Evolutionary conservation across 768 basidiomycete species (phyloP).

Genomic region (Boletus huronensis): DNA sequence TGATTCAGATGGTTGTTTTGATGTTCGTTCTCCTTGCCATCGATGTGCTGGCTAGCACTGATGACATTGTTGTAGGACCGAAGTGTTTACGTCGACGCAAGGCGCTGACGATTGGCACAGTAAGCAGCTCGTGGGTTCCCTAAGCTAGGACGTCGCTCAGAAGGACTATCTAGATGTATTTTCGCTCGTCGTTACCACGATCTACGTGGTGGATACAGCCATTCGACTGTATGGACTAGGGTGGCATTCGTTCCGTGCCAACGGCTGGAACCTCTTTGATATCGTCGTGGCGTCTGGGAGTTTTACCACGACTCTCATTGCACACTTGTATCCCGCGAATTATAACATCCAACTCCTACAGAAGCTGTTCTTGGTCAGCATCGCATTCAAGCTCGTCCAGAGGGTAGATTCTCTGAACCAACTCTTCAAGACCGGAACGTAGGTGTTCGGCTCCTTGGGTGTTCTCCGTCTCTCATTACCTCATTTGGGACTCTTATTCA

Average conservation of each 20-base stretch:
- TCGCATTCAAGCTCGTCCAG: conserved; percentile 93
- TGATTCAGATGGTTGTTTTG: conserved; percentile 76
- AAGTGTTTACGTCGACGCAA: conserved; percentile 60
- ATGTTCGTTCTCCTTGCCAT: conserved; percentile 52
- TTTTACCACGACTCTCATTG: conserved; percentile 76
- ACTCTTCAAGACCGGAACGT: conserved; percentile 95
- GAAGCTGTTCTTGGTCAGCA: conserved; percentile 89
- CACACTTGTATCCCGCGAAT: conserved; percentile 50
- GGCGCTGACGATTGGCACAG: conserved; percentile 57
- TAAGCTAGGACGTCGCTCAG: conserved; percentile 9
- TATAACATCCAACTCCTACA: conserved; percentile 66
- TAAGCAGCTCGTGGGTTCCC: conserved; percentile 32
- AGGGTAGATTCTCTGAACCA: conserved; percentile 85
- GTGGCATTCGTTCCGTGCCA: conserved; percentile 76
- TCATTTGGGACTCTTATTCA: neutral
- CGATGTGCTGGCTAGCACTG: neutral
- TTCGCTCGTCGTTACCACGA: conserved; percentile 66
- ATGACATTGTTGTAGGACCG: conserved; percentile 54
- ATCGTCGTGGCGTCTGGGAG: conserved; percentile 76
- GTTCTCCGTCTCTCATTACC: neutral
- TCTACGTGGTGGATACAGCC: conserved; percentile 74
- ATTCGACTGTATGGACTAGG: conserved; percentile 85
- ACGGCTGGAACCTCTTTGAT: conserved; percentile 95
- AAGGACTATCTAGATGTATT: conserved; percentile 53
- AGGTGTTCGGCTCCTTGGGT: conserved; percentile 32